Conservation (phyloP, 805 yeast species). For the Cyberlindnera galapagoensis region DNA sequence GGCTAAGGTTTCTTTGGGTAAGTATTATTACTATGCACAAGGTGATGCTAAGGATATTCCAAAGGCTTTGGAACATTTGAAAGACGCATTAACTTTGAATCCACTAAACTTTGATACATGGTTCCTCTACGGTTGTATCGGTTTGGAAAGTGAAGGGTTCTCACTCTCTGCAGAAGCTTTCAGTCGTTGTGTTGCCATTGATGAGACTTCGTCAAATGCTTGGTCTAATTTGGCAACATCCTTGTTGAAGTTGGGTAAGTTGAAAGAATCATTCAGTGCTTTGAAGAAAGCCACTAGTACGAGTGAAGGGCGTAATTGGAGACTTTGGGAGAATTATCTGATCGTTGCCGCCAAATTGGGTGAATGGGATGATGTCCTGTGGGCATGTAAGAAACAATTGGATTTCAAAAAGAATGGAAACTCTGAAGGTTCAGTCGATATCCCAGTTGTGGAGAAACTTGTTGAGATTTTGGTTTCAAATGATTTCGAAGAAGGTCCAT, state of each 20-base stretch:
- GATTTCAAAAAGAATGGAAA: slow-evolving; percentile 46
- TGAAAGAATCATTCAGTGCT: slow-evolving; percentile 79
- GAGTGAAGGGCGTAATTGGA: slow-evolving; percentile 71
- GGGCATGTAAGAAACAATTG: slow-evolving; percentile 63
- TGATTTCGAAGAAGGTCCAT: slow-evolving; percentile 31
- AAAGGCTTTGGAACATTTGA: slow-evolving; percentile 57
- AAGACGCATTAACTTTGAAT: slow-evolving; percentile 65
- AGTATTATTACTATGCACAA: slow-evolving; percentile 63
- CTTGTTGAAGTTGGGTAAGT: slow-evolving; percentile 53
- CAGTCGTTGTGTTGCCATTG: slow-evolving; percentile 81
- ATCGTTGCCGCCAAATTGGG: slow-evolving; percentile 72
- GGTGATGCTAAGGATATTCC: slow-evolving; percentile 46
- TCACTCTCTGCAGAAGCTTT: slow-evolving; percentile 87
- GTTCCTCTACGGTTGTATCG: slow-evolving; percentile 90
- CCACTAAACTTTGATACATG: slow-evolving; percentile 78
- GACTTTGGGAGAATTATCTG: slow-evolving; percentile 83
- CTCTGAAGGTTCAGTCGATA: slow-evolving; percentile 64
- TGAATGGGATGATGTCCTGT: slow-evolving; percentile 86
- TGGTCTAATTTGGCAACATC: slow-evolving; percentile 94
- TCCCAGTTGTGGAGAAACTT: slow-evolving; percentile 68
- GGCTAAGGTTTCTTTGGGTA: slow-evolving; percentile 80
- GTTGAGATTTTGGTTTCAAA: slow-evolving; percentile 55
- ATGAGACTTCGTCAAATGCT: slow-evolving; percentile 70
- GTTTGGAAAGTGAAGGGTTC: slow-evolving; percentile 64
- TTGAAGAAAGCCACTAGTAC: slow-evolving; percentile 73